Base-by-base conservation (phyloP, 2,329 filamentous ascomycete genomes). In the Aspergillus transmontanensis region DNA sequence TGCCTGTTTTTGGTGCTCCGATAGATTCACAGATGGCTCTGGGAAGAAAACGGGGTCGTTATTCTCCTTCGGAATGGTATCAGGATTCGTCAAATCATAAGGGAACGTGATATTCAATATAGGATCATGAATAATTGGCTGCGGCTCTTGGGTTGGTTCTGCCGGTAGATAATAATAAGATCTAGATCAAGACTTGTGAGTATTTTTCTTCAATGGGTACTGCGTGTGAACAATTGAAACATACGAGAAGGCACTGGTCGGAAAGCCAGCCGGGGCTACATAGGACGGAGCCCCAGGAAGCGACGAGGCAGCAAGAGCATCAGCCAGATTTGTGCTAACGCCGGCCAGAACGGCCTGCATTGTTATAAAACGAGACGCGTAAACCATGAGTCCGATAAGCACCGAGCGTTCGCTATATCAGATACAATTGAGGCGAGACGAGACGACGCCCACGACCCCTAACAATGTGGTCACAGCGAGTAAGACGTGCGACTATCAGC, bases 61-160 rank as follows among this genome's bases (percentile, higher is more conserved):
- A 61, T 83, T 81, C 14, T 78, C 70, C 1, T 76, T 75, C 9
- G 85, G 85, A 43, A 87, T 82, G 0, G 78, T 82, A 34, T 81
- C 75, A 1, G 85, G 85, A 68, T 85, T 78, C 0, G 86, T 88
- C 57, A 88, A 71, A 64, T 86, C 84, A 36, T 80, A 74, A 1
- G 84, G 84, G 61, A 80, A 87, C 2, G 83, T 86, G 64, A 81
- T 78, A 65, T 87, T 84, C 54, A 86, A 71, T 32, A 87, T 75
- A 0, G 84, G 83, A 72, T 88, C 85, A 64, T 80, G 78, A 4
- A 88, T 71, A 16, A 80, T 80, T 32, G 84, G 84, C 66, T 86
- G 84, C n/a, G 84, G 83, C 70, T 85, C 77, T 64, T 78, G 74
- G n/a, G 81, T 83, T 57, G 80, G 74, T 28, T 73, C 69, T 4